Evolutionary conservation across 1,284 basidiomycete genomes (phyloP).

Genomic region (Rhodotorula sp.): DNA sequence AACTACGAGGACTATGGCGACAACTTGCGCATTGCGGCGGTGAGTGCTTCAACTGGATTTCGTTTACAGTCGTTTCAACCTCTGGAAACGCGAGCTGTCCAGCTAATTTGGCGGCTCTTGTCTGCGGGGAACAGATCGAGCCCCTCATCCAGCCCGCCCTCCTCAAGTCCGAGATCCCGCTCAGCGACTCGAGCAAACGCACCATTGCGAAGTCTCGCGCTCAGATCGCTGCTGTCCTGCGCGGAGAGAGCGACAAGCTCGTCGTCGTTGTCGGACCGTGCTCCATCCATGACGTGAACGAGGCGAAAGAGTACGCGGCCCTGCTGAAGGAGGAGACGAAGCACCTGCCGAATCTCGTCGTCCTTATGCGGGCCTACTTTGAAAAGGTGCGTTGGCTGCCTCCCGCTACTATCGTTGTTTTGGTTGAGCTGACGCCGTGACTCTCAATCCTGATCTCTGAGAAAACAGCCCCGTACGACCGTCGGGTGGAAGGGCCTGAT

Average conservation of each 20-base stretch:
- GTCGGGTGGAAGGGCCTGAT: slow-evolving; percentile 68
- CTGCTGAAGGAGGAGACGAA: slow-evolving; percentile 65
- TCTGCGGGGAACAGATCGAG: slow-evolving; percentile 55
- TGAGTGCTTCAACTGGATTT: slow-evolving; percentile 6
- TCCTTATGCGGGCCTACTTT: slow-evolving; percentile 97
- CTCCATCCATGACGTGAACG: slow-evolving; percentile 81
- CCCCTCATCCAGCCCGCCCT: slow-evolving; percentile 88
- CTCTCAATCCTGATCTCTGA: slow-evolving; percentile 48
- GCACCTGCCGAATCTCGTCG: slow-evolving; percentile 73
- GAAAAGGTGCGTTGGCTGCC: slow-evolving; percentile 46
- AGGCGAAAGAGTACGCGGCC: slow-evolving; percentile 86
- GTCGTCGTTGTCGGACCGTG: slow-evolving; percentile 94
- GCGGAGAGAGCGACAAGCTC: slow-evolving; percentile 78
- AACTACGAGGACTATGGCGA: slow-evolving; percentile 36
- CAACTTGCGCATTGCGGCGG: slow-evolving; percentile 37
- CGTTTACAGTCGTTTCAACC: not conserved
- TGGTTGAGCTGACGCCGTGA: slow-evolving; percentile 44
- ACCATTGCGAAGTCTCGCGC: slow-evolving; percentile 79
- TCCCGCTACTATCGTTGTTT: slow-evolving; percentile 17
- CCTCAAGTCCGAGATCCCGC: slow-evolving; percentile 77
- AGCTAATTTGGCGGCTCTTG: no score
- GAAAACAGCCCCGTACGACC: slow-evolving; percentile 72
- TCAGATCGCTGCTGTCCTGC: slow-evolving; percentile 72
- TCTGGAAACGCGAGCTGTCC: not conserved
- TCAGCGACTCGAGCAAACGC: slow-evolving; percentile 55